These are phyloP conservation scores for Backusella tuberculispora DNA, from an alignment of 192 early-diverging fungal species.

Conservation along the genomic window DNA sequence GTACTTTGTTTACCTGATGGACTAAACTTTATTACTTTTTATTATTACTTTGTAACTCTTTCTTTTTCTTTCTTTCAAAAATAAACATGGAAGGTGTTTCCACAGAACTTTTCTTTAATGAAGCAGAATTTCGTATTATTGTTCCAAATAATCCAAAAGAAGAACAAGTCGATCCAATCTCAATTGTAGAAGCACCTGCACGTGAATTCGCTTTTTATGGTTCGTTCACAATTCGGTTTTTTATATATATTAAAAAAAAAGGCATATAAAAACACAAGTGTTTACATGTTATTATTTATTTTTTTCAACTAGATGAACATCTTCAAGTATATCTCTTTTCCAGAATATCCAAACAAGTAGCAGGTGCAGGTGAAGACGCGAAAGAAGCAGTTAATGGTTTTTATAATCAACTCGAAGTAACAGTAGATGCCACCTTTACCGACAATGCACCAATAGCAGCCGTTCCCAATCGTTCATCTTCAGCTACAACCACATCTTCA, in stretches of 20 bases:
- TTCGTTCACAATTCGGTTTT: slow-evolving; percentile 1
- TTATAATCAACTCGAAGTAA: slow-evolving; percentile 56
- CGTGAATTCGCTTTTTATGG: slow-evolving; percentile 45
- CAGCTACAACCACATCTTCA: not conserved
- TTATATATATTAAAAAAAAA: not conserved
- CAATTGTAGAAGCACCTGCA: slow-evolving; percentile 5
- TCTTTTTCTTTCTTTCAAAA: not conserved
- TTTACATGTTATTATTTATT: too few relatives aligned
- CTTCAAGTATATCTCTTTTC: slow-evolving; percentile 32
- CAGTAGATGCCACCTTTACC: slow-evolving; percentile 56
- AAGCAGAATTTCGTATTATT: slow-evolving; percentile 24
- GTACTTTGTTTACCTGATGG: not conserved
- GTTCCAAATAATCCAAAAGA: slow-evolving; percentile 4
- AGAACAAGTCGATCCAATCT: not conserved
- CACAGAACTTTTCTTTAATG: slow-evolving; percentile 27
- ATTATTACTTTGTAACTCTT: too few relatives aligned
- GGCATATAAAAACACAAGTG: not conserved
- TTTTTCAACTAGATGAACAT: slow-evolving; percentile 33
- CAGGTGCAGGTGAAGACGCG: slow-evolving; percentile 36
- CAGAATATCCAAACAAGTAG: slow-evolving; percentile 20
- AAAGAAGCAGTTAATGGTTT: slow-evolving; percentile 40
- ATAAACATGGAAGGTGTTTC: slow-evolving; percentile 7
- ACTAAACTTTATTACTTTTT: slow-evolving; percentile 4
- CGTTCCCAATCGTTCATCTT: slow-evolving; percentile 9
- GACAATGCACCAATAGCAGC: slow-evolving; percentile 35